Percentiles rank a stretch among this genome's conserved stretches.
Evolutionary conservation across 352 stramenopile genomes (phyloP).

Genomic region (Globisporangium spinosum): DNA sequence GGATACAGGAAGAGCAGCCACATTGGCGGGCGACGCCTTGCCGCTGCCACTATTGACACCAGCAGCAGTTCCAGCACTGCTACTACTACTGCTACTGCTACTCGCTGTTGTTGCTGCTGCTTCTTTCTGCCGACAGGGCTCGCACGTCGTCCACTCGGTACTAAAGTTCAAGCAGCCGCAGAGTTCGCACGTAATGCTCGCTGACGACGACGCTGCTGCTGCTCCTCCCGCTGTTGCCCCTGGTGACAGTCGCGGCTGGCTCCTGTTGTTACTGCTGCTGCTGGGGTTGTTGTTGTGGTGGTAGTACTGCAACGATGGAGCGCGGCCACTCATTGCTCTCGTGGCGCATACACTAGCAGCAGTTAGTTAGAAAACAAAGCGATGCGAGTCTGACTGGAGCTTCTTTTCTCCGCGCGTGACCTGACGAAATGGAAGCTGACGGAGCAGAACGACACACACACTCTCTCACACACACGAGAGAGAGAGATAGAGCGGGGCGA

Average conservation of each 20-base stretch:
- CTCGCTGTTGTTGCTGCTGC: background rate
- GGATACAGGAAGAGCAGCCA: background rate
- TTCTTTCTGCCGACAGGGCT: conserved; percentile 12
- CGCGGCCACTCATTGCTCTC: conserved; percentile 4
- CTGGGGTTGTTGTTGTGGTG: background rate
- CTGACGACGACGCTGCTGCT: background rate
- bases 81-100: background rate
- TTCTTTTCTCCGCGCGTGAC: background rate
- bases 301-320: background rate
- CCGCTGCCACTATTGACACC: background rate
- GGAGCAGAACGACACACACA: background rate
- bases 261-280: background rate
- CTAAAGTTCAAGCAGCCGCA: conserved; percentile 25
- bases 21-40: background rate
- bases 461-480: background rate
- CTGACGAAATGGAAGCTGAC: background rate
- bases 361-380: background rate
- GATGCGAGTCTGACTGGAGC: background rate
- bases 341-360: background rate
- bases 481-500: background rate
- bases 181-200: conserved; percentile 17
- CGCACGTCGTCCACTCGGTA: conserved; percentile 10
- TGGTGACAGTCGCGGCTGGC: background rate
- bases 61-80: background rate
- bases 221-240: background rate